Conservation (phyloP, 2,329 filamentous ascomycete genomes). For the Neofusicoccum cordaticola region DNA sequence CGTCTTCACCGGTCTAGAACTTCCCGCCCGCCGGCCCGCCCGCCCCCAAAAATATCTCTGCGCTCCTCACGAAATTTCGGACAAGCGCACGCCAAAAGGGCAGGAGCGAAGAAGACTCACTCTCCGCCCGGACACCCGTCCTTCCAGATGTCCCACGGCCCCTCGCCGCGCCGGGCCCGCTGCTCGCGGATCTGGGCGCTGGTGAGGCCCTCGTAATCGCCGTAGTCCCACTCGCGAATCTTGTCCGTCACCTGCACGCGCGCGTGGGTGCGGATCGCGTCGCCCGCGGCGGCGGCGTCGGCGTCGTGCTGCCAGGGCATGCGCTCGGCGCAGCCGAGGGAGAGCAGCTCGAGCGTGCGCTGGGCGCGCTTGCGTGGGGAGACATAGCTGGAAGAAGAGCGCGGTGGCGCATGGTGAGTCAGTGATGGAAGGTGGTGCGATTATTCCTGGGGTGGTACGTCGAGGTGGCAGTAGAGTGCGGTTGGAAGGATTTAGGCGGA, state of each 20-base stretch:
- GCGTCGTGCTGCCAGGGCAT: conserved; percentile 62
- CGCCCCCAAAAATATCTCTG: no score
- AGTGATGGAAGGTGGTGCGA: not conserved
- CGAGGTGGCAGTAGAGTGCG: no score
- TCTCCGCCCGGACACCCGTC: conserved; percentile 83
- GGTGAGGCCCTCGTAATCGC: conserved; percentile 59
- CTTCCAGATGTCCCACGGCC: conserved; percentile 79
- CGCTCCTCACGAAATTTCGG: no score
- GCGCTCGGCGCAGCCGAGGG: conserved; percentile 65
- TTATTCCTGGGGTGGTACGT: no score
- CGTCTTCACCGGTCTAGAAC: conserved; percentile 31
- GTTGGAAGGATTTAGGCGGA: no score
- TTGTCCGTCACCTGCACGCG: conserved; percentile 47
- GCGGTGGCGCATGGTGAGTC: not conserved
- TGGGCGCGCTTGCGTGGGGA: conserved; percentile 83
- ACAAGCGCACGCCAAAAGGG: no score
- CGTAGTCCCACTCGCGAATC: conserved; percentile 62
- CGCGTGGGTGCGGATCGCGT: conserved; percentile 37
- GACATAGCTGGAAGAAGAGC: conserved; percentile 59
- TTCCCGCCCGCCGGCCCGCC: no score
- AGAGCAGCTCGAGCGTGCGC: conserved; percentile 83
- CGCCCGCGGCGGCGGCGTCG: not conserved
- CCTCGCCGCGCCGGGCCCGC: conserved; percentile 42
- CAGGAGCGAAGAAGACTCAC: conserved; percentile 37
- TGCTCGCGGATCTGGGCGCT: conserved; percentile 49